Conservation (phyloP, 1,139 yeast species). For the Protomyces inouyei region DNA sequence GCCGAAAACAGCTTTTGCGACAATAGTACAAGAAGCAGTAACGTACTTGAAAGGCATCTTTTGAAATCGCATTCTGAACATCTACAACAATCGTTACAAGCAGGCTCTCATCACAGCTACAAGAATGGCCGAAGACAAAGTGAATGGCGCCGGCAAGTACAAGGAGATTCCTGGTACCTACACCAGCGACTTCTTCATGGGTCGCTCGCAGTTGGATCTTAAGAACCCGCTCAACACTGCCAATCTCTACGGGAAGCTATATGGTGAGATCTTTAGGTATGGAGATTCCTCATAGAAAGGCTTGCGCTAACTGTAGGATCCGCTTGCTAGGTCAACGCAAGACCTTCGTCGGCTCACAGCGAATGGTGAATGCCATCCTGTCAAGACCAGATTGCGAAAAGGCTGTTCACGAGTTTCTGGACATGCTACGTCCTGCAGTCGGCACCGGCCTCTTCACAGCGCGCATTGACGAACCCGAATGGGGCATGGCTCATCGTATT, state of each 20-base stretch:
- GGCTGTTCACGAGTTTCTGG: constrained; percentile 13
- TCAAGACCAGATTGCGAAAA: constrained; percentile 14
- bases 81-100: too few relatives aligned
- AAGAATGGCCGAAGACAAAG: background rate
- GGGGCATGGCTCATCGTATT: constrained; percentile 27
- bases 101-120: too few relatives aligned
- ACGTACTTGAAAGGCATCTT: too few relatives aligned
- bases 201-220: background rate
- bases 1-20: too few relatives aligned
- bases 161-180: background rate
- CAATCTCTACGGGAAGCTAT: background rate
- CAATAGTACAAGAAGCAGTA: too few relatives aligned
- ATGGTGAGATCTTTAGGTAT: background rate
- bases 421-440: constrained; percentile 6
- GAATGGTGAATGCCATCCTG: constrained; percentile 9
- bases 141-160: background rate
- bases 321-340: background rate
- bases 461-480: constrained; percentile 16
- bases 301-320: background rate
- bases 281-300: background rate
- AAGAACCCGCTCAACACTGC: background rate
- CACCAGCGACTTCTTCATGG: background rate
- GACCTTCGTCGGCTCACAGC: constrained; percentile 1
- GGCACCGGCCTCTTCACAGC: constrained; percentile 22
- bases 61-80: too few relatives aligned